These are phyloP conservation scores for Asterella californica DNA, from an alignment of 225 moss, liverwort and hornwort genomes.

Conservation along the genomic window DNA sequence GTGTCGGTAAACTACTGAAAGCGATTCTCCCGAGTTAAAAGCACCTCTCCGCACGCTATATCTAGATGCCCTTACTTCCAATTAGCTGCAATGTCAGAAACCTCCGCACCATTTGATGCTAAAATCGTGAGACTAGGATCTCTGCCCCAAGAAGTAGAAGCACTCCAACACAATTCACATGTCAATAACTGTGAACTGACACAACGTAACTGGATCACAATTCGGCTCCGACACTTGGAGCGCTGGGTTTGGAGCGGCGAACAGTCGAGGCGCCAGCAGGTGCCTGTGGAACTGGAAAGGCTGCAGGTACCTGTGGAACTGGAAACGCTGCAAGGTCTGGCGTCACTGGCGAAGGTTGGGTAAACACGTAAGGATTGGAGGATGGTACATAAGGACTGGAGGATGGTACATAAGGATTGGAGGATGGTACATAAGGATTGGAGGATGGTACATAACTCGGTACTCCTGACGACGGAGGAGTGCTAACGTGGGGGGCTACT, in stretches of 20 bases:
- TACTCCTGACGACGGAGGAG: neutral
- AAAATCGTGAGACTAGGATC: neutral
- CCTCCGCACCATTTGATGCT: neutral
- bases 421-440: neutral
- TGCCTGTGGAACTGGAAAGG: constrained; percentile 8
- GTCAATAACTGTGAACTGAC: neutral
- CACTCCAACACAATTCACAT: neutral
- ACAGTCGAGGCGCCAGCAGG: neutral
- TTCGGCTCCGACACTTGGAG: neutral
- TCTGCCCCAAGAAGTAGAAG: neutral
- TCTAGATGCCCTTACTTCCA: neutral
- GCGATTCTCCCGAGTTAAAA: neutral
- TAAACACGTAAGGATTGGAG: constrained; percentile 6
- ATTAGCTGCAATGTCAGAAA: no score
- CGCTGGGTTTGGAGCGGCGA: neutral
- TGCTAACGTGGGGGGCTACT: neutral
- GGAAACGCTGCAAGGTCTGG: neutral
- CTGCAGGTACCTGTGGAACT: constrained; percentile 2
- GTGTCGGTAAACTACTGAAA: neutral
- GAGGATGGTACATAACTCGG: neutral
- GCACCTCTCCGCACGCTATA: neutral
- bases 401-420: neutral
- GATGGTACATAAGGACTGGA: neutral
- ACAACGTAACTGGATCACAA: neutral
- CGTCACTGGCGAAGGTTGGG: neutral